Base-by-base conservation (phyloP, 2,329 filamentous ascomycete species). In the Pestalotiopsis sp. region DNA sequence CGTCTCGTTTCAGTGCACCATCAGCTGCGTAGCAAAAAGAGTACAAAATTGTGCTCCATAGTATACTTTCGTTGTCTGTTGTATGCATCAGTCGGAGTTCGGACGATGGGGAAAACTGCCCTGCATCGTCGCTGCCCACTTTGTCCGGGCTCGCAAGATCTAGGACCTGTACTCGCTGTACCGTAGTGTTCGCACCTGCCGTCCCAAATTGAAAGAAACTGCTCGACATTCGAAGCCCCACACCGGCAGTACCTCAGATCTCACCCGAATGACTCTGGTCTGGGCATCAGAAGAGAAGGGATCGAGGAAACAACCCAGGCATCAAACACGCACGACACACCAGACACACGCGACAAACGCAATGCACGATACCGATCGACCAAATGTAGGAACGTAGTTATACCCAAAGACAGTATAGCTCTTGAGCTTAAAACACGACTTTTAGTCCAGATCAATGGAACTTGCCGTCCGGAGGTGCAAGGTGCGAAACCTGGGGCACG, bases 331-430 rank as follows among this genome's bases (percentile, higher is more conserved):
- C 45, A 52, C 45, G 45, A 52, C 45, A 52, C 57, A 36, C 45
- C 14, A 36, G 13, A 25, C 23, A 27, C 57, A 36, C 57, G 23
- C 23, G 27, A 59, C 27, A 27, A 36, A 39, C 27, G 59, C 59
- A 62, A 62, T 20, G 27, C 59, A 62, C 31, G 59, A 62, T 39
- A 14, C 31, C 25, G 31, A 62, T 36, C n/a, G n/a, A 12, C n/a
- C 59, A 39, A 20, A 36, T 23, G 31, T 20, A 49, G 23, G 61
- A 25, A 64, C 61, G 61, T 49, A 64, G 61, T 49, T 36, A 45
- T 64, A 20, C 23, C 39, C 39, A 49, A 64, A 64, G n/a, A 23
- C 39, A 64, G 61, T 64, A 45, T 49, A 64, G 61, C 39, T 31
- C n/a, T 39, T 41, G 59, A 62, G n/a, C 59, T 59, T 59, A 27